A percentile compares a stretch with the other conserved stretches of the same genome.
Conservation (phyloP, 2,329 filamentous ascomycete species). For the Clarireedia hainanense region DNA sequence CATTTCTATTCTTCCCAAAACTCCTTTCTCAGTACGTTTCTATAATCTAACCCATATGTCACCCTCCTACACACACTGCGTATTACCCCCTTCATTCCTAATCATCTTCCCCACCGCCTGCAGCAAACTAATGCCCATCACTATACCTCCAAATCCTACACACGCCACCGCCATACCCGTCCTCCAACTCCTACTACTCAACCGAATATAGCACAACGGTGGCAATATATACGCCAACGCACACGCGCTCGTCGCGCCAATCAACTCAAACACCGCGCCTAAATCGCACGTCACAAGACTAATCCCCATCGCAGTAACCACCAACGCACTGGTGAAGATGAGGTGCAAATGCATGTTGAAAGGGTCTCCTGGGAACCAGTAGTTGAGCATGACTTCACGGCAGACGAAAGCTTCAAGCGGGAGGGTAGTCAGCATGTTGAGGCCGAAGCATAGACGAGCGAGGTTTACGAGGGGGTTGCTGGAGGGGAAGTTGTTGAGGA, state of each 20-base stretch:
- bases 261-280: constrained; percentile 89
- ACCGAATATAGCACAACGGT: constrained; percentile 88
- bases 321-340: constrained; percentile 74
- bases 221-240: constrained; percentile 93
- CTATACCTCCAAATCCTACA: constrained; percentile 70
- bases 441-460: constrained; percentile 86
- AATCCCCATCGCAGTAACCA: constrained; percentile 69
- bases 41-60: neutral
- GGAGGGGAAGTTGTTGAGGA: constrained; percentile 92
- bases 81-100: constrained; percentile 23
- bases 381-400: constrained; percentile 90
- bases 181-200: constrained; percentile 69
- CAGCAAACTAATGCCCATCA: constrained; percentile 73
- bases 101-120: constrained; percentile 63
- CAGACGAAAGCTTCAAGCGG: constrained; percentile 97
- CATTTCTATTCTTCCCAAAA: no score
- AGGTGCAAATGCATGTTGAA: constrained; percentile 75
- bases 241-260: constrained; percentile 90
- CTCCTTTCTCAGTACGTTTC: neutral
- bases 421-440: constrained; percentile 97
- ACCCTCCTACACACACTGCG: constrained; percentile 16
- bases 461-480: constrained; percentile 93
- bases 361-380: constrained; percentile 54
- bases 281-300: constrained; percentile 87
- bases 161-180: constrained; percentile 63